phyloP scores from a whole-genome alignment of 2,329 filamentous ascomycete species.

The Tympanopsis confertula region DNA sequence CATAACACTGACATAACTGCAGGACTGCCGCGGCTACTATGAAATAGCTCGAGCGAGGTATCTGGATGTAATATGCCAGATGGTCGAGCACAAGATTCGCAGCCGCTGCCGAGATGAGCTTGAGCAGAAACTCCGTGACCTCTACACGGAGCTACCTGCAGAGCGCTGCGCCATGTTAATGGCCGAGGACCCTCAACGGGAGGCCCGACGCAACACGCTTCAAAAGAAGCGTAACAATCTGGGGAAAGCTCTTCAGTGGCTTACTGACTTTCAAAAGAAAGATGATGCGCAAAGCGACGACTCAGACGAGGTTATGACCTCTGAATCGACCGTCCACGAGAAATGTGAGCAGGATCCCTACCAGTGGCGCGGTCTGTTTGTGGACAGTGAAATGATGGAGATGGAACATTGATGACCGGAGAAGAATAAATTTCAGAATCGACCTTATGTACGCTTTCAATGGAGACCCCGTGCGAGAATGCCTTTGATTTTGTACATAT shows the following conservation, averaged over 20 bases:
- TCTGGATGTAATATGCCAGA: constrained; percentile 22
- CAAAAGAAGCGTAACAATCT: neutral
- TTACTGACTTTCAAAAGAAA: neutral
- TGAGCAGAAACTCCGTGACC: neutral
- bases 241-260: neutral
- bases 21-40: constrained; percentile 19
- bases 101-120: constrained; percentile 16
- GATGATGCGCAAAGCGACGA: neutral
- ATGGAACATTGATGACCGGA: no score
- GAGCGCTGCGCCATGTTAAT: neutral
- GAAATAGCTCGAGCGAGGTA: constrained; percentile 23
- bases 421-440: no score
- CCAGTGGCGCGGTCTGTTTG: no score
- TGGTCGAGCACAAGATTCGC: constrained; percentile 20
- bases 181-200: neutral
- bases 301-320: neutral
- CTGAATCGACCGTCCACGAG: neutral
- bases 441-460: no score
- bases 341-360: no score
- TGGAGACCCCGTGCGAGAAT: no score
- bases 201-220: neutral
- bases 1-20: neutral
- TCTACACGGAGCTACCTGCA: neutral
- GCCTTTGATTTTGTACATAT: no score
- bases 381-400: no score